Base-by-base conservation (phyloP, 805 yeast genomes). In the Schwanniomyces polymorphus region DNA sequence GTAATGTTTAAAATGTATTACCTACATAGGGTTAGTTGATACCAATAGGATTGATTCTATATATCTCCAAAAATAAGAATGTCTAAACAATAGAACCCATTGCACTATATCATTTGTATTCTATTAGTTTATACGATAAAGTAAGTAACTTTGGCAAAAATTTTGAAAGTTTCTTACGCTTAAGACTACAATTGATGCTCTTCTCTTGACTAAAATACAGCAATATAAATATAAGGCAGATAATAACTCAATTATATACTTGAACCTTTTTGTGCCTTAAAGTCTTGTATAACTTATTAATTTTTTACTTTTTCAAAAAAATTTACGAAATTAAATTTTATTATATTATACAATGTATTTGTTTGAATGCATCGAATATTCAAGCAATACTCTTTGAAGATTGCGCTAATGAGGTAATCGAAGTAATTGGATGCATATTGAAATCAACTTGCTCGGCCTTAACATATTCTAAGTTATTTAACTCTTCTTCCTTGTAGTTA, bases 401-500 rank as follows among this genome's bases (percentile, higher is more conserved):
- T 37, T 50, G 53, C 2, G 55, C 38, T n/a, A 61, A 38, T 48
- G 52, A 39, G 50, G 50, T 26, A 12, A 35, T 35, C 47, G 52
- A 39, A 51, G 50, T 17, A 12, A 35, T 35, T 45, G 68, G 67
- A 12, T 42, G 43, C 34, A 61, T 51, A 28, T 41, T 52, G 8
- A 11, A 16, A 8, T 17, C 17, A 18, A 17, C 18, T 17, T 34
- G 25, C 11, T 43, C 46, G 7, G 45, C 48, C 38, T 43, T 50
- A 7, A 46, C 49, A 49, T 61, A 66, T 49, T 81, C 85, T 56
- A 84, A 67, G 28, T 66, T 69, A 63, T 82, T 83, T 67, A 79
- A 70, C 51, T 72, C 80, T 49, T 82, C 86, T 65, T 83, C 88
- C 48, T 67, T 68, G 23, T 67, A 63, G 59, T 84, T 83, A 65